Evolutionary conservation across 495 filamentous ascomycete genomes (phyloP), one percentile per base, ranked within the genome.

Genomic region (Aspergillus cristatus): DNA sequence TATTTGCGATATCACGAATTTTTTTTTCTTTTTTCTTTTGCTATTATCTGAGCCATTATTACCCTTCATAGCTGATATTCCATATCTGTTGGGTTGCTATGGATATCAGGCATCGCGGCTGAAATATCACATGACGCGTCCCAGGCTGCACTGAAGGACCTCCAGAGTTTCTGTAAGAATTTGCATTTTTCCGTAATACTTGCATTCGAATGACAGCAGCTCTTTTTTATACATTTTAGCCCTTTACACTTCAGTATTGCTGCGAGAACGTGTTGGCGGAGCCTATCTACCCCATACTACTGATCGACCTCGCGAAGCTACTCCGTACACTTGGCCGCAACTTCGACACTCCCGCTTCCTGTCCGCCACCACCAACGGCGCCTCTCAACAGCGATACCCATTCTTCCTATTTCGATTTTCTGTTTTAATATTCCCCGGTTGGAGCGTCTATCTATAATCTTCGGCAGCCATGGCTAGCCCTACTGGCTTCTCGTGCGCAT

Each of bases 401-500:
- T 28, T 40, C 25, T 35, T 39, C 24, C 28, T 42, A 14, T 40
- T 45, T 35, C 17, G 15, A 36, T n/a, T 28, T 41, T 35, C 39
- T 31, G 17, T 26, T 37, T 31, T 41, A 32, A 15, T 37, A 3
- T 30, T 37, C 18, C 45, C 38, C 7, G 11, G 29, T 42, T 45
- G 34, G 50, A 52, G 45, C 48, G 43, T 24, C 20, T 40, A 40
- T 25, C 32, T 48, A 35, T 36, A 32, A 39, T 34, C 16, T 32
- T 54, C 54, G 65, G 62, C 63, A 50, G 57, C 46, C 62, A 70
- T 70, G 65, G 65, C 65, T 63, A 63, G 53, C 53, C 60, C 65
- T 17, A 60, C 65, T 51, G 56, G 65, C 57, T 55, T 58, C 50
- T 70, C 66, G 66, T 70, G 54, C 59, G 66, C 53, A 51, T 37